These are phyloP conservation scores for Cyclotella atomus DNA, from an alignment of 108 stramenopile species.

Conservation along the genomic window DNA sequence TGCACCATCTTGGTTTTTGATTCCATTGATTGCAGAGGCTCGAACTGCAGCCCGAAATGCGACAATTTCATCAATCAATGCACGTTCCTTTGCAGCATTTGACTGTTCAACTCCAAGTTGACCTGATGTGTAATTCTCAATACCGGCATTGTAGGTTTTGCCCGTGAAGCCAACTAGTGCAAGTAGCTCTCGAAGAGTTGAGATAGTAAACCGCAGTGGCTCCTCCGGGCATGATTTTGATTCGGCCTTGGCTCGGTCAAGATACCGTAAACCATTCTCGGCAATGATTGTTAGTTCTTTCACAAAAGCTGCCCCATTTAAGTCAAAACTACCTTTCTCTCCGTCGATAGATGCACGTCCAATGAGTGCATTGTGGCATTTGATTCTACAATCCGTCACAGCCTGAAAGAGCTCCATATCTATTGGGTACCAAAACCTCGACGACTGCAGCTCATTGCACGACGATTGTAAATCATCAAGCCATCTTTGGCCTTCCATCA, in stretches of 20 bases:
- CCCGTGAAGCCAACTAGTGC: slow-evolving; percentile 74
- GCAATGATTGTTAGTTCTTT: slow-evolving; percentile 55
- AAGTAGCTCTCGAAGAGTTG: slow-evolving; percentile 52
- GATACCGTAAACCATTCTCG: slow-evolving; percentile 52
- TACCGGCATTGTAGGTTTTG: slow-evolving; percentile 62
- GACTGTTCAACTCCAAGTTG: too few relatives aligned
- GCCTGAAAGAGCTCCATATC: slow-evolving; percentile 52
- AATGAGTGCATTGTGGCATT: slow-evolving; percentile 40
- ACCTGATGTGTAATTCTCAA: too few relatives aligned
- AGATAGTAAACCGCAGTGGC: slow-evolving; percentile 48
- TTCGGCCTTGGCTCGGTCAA: slow-evolving; percentile 4
- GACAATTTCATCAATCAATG: too few relatives aligned
- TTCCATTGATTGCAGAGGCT: too few relatives aligned
- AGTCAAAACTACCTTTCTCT: slow-evolving; percentile 52
- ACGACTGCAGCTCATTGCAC: slow-evolving; percentile 13
- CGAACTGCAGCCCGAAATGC: too few relatives aligned
- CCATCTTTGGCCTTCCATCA: slow-evolving; percentile 70
- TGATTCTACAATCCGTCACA: slow-evolving; percentile 13
- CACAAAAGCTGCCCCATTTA: slow-evolving; percentile 70
- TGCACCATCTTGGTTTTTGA: too few relatives aligned
- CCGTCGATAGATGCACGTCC: slow-evolving; percentile 9
- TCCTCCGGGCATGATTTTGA: slow-evolving; percentile 36
- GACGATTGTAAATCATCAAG: slow-evolving; percentile 32
- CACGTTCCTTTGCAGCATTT: too few relatives aligned
- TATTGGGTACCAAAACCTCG: slow-evolving; percentile 51